phyloP scores from a whole-genome alignment of 2,329 filamentous ascomycete genomes.

The Pseudopyrenochaeta lycopersici region DNA sequence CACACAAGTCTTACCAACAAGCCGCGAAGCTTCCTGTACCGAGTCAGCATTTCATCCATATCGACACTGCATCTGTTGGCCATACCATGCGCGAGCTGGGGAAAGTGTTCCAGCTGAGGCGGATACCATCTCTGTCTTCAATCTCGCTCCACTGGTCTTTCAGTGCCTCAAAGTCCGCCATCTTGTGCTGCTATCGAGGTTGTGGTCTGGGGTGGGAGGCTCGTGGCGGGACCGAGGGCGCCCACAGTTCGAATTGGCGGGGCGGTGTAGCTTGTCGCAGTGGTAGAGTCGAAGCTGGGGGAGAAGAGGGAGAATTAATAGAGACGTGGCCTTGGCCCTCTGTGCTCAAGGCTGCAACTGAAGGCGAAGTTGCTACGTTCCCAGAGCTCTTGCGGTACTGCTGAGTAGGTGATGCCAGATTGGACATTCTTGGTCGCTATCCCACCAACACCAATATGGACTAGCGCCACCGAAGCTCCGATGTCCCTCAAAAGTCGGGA shows the following conservation, averaged over 20 bases:
- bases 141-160: slow-evolving; percentile 98
- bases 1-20: slow-evolving; percentile 64
- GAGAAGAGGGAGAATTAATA: slow-evolving; percentile 16
- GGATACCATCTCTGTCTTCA: slow-evolving; percentile 94
- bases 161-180: slow-evolving; percentile 86
- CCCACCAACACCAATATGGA: slow-evolving; percentile 17
- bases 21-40: slow-evolving; percentile 83
- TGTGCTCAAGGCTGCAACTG: slow-evolving; percentile 17
- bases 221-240: slow-evolving; percentile 40
- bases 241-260: slow-evolving; percentile 44
- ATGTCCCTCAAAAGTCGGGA: slow-evolving; percentile 36
- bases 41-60: slow-evolving; percentile 35
- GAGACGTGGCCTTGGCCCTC: slow-evolving; percentile 14
- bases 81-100: slow-evolving; percentile 92
- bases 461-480: slow-evolving; percentile 32
- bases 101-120: slow-evolving; percentile 98
- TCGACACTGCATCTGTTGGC: slow-evolving; percentile 14
- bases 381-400: slow-evolving; percentile 27
- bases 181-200: slow-evolving; percentile 52
- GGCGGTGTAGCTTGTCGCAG: slow-evolving; percentile 24
- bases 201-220: slow-evolving; percentile 20
- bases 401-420: slow-evolving; percentile 40
- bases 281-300: slow-evolving; percentile 6
- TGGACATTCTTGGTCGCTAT: slow-evolving; percentile 31
- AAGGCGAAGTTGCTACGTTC: slow-evolving; percentile 32